A percentile compares a stretch with the other conserved stretches of the same genome.
Conservation (phyloP, 2,329 filamentous ascomycete species). For the Aspergillus sp. region DNA sequence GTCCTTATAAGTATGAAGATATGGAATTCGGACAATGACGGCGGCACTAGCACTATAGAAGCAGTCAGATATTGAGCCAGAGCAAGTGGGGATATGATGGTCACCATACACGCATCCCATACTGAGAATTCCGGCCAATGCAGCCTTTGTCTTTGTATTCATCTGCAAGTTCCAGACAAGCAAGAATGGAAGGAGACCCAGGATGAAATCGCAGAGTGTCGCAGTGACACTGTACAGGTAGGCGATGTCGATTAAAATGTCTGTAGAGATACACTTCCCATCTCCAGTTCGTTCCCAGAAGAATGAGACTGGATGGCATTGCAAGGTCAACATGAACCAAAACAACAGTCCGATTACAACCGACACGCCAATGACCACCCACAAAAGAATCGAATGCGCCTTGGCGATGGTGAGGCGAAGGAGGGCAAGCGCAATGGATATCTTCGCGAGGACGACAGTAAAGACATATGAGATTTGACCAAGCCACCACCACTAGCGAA, state of each 20-base stretch:
- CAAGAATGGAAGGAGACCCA: slow-evolving; percentile 51
- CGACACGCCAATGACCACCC: slow-evolving; percentile 43
- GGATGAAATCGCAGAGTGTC: slow-evolving; percentile 47
- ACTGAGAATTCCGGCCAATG: slow-evolving; percentile 50
- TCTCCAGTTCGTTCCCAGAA: slow-evolving; percentile 45
- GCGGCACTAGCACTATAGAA: slow-evolving; percentile 28
- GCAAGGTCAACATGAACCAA: slow-evolving; percentile 48
- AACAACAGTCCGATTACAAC: slow-evolving; percentile 44
- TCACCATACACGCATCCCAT: slow-evolving; percentile 49
- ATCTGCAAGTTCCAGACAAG: slow-evolving; percentile 55
- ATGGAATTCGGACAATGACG: slow-evolving; percentile 33
- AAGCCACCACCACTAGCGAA: slow-evolving; percentile 47
- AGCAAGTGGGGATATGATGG: neutral
- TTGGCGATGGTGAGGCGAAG: slow-evolving; percentile 46
- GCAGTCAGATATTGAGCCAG: slow-evolving; percentile 15
- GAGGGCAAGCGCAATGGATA: slow-evolving; percentile 51
- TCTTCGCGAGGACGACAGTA: slow-evolving; percentile 44
- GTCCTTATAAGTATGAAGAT: slow-evolving; percentile 27
- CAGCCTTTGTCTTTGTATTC: slow-evolving; percentile 47
- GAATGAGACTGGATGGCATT: slow-evolving; percentile 48
- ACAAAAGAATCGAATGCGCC: slow-evolving; percentile 44
- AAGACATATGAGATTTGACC: slow-evolving; percentile 52
- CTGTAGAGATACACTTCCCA: slow-evolving; percentile 38
- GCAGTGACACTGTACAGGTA: slow-evolving; percentile 49
- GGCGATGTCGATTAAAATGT: slow-evolving; percentile 48